phyloP scores from a whole-genome alignment of 495 filamentous ascomycete genomes.

The Podospora fimiseda region DNA sequence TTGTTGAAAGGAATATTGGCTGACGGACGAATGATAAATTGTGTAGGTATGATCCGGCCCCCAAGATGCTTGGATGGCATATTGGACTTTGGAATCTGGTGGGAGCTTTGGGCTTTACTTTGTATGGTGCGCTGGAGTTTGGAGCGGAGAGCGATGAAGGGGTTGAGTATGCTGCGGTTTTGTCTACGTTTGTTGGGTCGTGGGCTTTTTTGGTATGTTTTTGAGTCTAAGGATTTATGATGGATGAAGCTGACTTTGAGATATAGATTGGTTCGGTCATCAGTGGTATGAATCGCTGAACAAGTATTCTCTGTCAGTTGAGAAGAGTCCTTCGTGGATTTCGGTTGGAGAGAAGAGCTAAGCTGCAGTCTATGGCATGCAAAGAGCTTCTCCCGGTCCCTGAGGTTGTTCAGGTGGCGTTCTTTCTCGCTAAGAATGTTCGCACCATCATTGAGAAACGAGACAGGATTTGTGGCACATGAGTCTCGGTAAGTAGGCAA shows the following conservation, averaged over 20 bases:
- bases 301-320: neutral
- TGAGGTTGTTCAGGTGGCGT: neutral
- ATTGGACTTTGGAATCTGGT: slow-evolving; percentile 40
- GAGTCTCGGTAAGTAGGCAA: neutral
- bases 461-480: neutral
- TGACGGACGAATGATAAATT: neutral
- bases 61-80: slow-evolving; percentile 50
- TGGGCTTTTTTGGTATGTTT: slow-evolving; percentile 55
- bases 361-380: neutral
- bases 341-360: neutral
- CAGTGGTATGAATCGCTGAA: slow-evolving; percentile 3
- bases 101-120: slow-evolving; percentile 60
- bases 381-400: neutral
- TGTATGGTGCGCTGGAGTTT: slow-evolving; percentile 60
- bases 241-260: neutral
- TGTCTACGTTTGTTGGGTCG: slow-evolving; percentile 62
- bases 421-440: neutral
- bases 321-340: neutral
- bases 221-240: neutral
- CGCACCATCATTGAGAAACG: neutral
- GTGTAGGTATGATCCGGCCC: slow-evolving; percentile 46
- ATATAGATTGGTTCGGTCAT: neutral
- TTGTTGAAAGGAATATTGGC: no score
- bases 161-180: slow-evolving; percentile 48
- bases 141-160: slow-evolving; percentile 30